Evolutionary conservation across 352 stramenopile genomes (phyloP), one percentile per base, ranked within the genome.

Genomic region (Phytophthora litchii): DNA sequence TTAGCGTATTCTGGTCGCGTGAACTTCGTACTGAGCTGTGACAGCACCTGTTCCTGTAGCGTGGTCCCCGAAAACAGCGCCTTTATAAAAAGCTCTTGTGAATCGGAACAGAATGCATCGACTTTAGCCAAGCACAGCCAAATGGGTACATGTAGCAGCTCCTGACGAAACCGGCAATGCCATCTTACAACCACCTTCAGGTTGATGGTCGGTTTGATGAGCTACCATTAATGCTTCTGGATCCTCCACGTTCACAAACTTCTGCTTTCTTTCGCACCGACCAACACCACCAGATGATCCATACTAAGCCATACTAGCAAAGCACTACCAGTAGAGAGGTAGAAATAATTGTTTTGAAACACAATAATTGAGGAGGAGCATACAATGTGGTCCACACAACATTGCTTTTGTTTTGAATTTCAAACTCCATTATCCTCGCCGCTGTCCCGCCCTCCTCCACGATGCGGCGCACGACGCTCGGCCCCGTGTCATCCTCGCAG

Each of bases 401-500:
- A 27, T 27, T 27, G 23, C 16, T 17, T 8, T 29, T 12, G 43
- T 17, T 60, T 65, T 54, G 19, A 60, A 50, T 54, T 67, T 55
- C 7, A 61, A 66, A 66, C 41, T 19, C 25, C 31, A 36, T 46
- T 23, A 37, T 27, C 21, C 12, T n/a, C 21, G 19, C 16, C 27
- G n/a, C n/a, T n/a, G n/a, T n/a, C 41, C 16, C 31, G 0, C 17
- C 0, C 10, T 17, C 34, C 20, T 21, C 23, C 41, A 60, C 25
- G 17, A 95, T 95, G 86, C 80, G 86, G 38, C 86, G 86, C 67
- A 95, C 83, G 69, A 95, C 86, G 56, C 80, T 95, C 55, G 86
- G 83, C 8, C 79, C 86, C 43, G 85, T 92, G 55, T 91, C 82
- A 42, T 93, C 86, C 55, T 92, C 86, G 60, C 86, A 93, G 76